These are phyloP conservation scores for Trichophyton simii DNA, from an alignment of 2,329 filamentous ascomycete species.

Conservation along the genomic window DNA sequence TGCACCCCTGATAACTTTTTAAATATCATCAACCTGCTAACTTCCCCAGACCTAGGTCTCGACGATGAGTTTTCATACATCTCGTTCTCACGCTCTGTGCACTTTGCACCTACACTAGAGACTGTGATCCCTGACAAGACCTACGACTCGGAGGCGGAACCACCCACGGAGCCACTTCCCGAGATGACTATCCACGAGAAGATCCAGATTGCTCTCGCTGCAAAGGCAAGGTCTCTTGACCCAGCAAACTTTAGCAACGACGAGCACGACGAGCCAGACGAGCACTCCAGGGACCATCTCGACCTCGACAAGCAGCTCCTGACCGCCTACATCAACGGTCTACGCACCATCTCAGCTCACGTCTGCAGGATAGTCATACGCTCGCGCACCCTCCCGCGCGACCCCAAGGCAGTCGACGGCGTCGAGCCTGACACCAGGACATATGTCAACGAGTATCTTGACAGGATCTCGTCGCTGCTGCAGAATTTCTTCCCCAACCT, in stretches of 20 bases:
- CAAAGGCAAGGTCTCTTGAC: constrained; percentile 15
- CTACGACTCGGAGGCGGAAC: not conserved
- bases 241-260: not conserved
- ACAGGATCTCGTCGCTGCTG: constrained; percentile 26
- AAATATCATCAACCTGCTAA: not conserved
- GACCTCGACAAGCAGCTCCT: constrained; percentile 30
- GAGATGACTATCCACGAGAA: constrained; percentile 31
- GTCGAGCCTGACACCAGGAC: constrained; percentile 4
- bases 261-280: constrained; percentile 18
- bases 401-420: not conserved
- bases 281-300: constrained; percentile 26
- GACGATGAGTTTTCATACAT: constrained; percentile 10
- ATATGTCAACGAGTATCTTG: constrained; percentile 22
- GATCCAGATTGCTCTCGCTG: constrained; percentile 24
- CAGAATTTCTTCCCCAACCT: constrained; percentile 31
- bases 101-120: constrained; percentile 7
- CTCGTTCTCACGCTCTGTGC: constrained; percentile 12
- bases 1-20: no score
- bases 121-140: constrained; percentile 7
- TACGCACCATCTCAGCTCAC: constrained; percentile 24
- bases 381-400: constrained; percentile 15
- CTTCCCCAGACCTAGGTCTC: not conserved
- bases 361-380: constrained; percentile 25
- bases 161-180: not conserved
- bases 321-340: constrained; percentile 31